Evolutionary conservation across 2,329 filamentous ascomycete species (phyloP).

Genomic region (Cylindrodendrum hubeiense): DNA sequence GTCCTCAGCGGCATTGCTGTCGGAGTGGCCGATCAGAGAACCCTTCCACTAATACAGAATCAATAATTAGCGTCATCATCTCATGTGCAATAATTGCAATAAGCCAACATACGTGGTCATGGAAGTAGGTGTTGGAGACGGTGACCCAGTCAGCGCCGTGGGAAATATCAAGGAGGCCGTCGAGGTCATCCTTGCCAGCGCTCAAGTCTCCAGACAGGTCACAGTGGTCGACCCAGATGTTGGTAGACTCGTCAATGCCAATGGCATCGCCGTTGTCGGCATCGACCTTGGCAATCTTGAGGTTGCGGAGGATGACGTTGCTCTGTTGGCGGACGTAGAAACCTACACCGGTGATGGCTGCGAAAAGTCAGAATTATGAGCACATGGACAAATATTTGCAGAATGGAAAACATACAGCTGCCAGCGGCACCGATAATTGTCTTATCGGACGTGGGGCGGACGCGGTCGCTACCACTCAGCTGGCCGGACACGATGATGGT

Average conservation of each 20-base stretch:
- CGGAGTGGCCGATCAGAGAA: slow-evolving; percentile 70
- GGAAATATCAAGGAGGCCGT: slow-evolving; percentile 73
- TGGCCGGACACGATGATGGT: slow-evolving; percentile 47
- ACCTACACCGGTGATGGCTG: slow-evolving; percentile 60
- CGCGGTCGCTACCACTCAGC: slow-evolving; percentile 40
- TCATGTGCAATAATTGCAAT: neutral
- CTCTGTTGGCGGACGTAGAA: slow-evolving; percentile 63
- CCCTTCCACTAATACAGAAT: slow-evolving; percentile 61
- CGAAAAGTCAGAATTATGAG: neutral
- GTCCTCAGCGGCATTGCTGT: slow-evolving; percentile 68
- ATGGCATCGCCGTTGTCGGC: slow-evolving; percentile 71
- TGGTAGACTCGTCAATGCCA: slow-evolving; percentile 66
- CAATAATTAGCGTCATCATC: neutral
- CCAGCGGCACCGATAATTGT: slow-evolving; percentile 56
- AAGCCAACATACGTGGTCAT: slow-evolving; percentile 45
- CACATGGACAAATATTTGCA: accelerated
- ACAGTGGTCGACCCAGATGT: slow-evolving; percentile 76
- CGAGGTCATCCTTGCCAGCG: slow-evolving; percentile 76
- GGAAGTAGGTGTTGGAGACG: slow-evolving; percentile 49
- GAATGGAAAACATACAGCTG: slow-evolving; percentile 29
- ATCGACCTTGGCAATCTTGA: slow-evolving; percentile 67
- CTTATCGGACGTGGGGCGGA: slow-evolving; percentile 54
- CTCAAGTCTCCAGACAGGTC: slow-evolving; percentile 72
- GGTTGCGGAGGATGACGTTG: slow-evolving; percentile 74
- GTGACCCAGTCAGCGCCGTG: slow-evolving; percentile 74